Evolutionary conservation across 805 yeast species (phyloP), one percentile per base, ranked within the genome.

Genomic region (Ogataea ramenticola): DNA sequence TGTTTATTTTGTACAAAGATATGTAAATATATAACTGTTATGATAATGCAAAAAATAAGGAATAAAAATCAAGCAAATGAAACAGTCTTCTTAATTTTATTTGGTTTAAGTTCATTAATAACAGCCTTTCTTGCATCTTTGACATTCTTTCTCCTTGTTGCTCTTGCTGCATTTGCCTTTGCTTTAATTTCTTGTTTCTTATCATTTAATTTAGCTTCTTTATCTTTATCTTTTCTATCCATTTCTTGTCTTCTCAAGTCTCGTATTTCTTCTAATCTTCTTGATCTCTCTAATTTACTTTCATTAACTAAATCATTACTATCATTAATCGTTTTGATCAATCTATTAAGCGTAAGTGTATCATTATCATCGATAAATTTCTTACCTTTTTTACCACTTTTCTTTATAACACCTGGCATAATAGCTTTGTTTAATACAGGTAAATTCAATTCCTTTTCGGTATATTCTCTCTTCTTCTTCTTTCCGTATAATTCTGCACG

Each of bases 231-330:
- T 58, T 82, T 84, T 60, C 83, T 71, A 60, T 91, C 97, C 50
- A 91, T 77, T 62, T 93, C 98, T 64, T 82, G 74, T 56, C 87
- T 79, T 68, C 85, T 87, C 51, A 88, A 69, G 37, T 88, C 96
- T 57, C 99, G 75, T 46, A 91, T 77, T 53, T 86, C 95, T 63
- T 91, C 97, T 40, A 93, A 71, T 63, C 95, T 81, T 58, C 86
- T 79, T 0, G 96, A 82, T 58, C 86, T 87, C 59, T 91, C 99
- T 45, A 93, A 70, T 64, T 89, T 93, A 52, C 96, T 84, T 57
- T 90, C 96, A 54, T 83, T 81, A 9, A 79, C 75, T 36, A 77
- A 74, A 49, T 91, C 97, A 50, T 80, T 73, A 48, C 82, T 77
- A 58, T 89, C 95, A 54, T 88, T 89, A 44, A 93, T 88, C 29